These are phyloP conservation scores for Arctostaphylos glauca DNA, from an alignment of 148 eudicot genomes.

Conservation along the genomic window DNA sequence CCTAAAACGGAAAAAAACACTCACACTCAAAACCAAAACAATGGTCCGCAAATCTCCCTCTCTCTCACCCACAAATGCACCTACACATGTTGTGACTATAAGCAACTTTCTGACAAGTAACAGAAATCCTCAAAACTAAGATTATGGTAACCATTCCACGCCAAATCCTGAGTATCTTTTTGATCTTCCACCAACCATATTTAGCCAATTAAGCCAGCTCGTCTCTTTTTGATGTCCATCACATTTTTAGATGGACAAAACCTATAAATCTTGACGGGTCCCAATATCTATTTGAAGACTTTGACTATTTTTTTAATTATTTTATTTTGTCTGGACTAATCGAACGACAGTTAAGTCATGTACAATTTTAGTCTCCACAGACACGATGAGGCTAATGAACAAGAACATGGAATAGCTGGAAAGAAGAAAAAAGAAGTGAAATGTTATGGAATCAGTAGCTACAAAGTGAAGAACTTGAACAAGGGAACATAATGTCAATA, in stretches of 20 bases:
- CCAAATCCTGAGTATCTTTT: background rate
- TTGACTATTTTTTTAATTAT: too few relatives aligned
- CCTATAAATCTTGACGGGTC: too few relatives aligned
- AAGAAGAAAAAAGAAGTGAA: background rate
- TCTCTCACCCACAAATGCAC: background rate
- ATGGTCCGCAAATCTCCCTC: too few relatives aligned
- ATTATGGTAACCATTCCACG: background rate
- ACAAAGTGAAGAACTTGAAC: background rate
- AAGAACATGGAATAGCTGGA: conserved; percentile 1
- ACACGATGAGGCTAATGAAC: background rate
- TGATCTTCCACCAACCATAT: too few relatives aligned
- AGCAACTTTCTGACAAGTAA: background rate
- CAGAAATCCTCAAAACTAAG: background rate
- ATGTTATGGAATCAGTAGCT: background rate
- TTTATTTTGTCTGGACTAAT: too few relatives aligned
- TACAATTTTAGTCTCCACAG: too few relatives aligned
- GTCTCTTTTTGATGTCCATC: too few relatives aligned
- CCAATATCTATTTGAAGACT: too few relatives aligned
- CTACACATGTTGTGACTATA: background rate
- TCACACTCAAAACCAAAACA: too few relatives aligned
- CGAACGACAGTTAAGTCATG: too few relatives aligned
- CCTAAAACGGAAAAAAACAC: background rate
- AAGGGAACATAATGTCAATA: background rate
- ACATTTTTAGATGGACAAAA: too few relatives aligned
- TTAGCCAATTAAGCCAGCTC: too few relatives aligned